A percentile compares a stretch with the other conserved stretches of the same genome.
These are phyloP conservation scores for Knoxdaviesia proteae DNA, from an alignment of 2,329 filamentous ascomycete species.

Conservation along the genomic window DNA sequence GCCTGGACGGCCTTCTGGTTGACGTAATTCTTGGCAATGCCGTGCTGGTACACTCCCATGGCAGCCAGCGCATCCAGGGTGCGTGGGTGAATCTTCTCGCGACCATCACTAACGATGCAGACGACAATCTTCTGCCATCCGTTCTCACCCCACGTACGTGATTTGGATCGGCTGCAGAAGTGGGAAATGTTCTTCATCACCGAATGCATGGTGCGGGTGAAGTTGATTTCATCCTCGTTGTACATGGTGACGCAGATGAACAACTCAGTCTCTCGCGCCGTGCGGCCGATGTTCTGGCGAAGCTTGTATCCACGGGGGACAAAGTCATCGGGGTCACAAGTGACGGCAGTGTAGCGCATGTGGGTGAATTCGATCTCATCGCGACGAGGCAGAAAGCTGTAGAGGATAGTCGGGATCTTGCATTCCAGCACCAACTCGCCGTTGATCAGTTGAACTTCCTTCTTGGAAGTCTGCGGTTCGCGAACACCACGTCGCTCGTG, in stretches of 20 bases:
- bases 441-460: constrained; percentile 91
- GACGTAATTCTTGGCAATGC: constrained; percentile 95
- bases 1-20: constrained; percentile 90
- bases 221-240: constrained; percentile 93
- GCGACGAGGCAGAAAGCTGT: constrained; percentile 83
- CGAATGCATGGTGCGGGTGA: constrained; percentile 94
- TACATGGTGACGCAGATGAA: constrained; percentile 99
- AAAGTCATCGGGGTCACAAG: constrained; percentile 90
- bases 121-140: constrained; percentile 99
- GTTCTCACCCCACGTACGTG: constrained; percentile 85
- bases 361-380: constrained; percentile 95
- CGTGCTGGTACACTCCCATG: constrained; percentile 94
- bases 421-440: constrained; percentile 94
- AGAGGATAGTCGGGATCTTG: constrained; percentile 95
- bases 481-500: constrained; percentile 77
- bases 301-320: constrained; percentile 75
- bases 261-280: constrained; percentile 73
- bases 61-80: constrained; percentile 88
- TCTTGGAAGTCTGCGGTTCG: constrained; percentile 71
- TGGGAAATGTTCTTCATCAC: constrained; percentile 97
- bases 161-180: constrained; percentile 82
- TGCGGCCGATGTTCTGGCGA: constrained; percentile 72
- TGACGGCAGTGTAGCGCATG: constrained; percentile 98
- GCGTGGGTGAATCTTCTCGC: constrained; percentile 72
- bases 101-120: constrained; percentile 85